These are phyloP conservation scores for Starmerella vitae DNA, from an alignment of 805 yeast species.

Conservation along the genomic window DNA sequence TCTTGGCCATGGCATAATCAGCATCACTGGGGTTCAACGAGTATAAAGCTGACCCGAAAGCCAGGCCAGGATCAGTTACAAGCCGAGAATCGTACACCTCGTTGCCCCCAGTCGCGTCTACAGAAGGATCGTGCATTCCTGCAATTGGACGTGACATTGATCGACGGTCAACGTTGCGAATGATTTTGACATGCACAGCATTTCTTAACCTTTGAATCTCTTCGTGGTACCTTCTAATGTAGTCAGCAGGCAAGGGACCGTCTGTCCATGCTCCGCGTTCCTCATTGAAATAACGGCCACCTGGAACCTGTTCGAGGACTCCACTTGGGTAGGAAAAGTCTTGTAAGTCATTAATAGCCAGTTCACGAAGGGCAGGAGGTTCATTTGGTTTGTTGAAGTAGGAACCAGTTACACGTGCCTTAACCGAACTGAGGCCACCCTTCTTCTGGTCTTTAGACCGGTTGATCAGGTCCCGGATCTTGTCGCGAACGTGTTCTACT, in stretches of 20 bases:
- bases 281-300: slow-evolving; percentile 17
- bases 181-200: slow-evolving; percentile 11
- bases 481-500: slow-evolving; percentile 18
- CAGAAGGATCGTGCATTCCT: background rate
- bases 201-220: slow-evolving; percentile 11
- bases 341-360: slow-evolving; percentile 11
- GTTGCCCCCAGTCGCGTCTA: background rate
- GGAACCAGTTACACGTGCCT: slow-evolving; percentile 5
- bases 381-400: slow-evolving; percentile 8
- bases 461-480: slow-evolving; percentile 16
- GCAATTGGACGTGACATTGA: background rate
- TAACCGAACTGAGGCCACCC: slow-evolving; percentile 13
- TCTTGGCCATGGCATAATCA: slow-evolving; percentile 6
- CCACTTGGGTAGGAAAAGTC: slow-evolving; percentile 16
- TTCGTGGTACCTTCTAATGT: slow-evolving; percentile 11
- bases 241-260: slow-evolving; percentile 12
- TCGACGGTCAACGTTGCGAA: slow-evolving; percentile 7
- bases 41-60: background rate
- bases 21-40: background rate
- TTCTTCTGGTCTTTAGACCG: slow-evolving; percentile 7
- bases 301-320: slow-evolving; percentile 10
- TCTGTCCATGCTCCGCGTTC: slow-evolving; percentile 14
- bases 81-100: background rate
- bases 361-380: slow-evolving; percentile 5
- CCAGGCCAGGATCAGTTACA: background rate